A percentile compares a stretch with the other conserved stretches of the same genome.
These are phyloP conservation scores for Protomyces gravidus DNA, from an alignment of 1,139 yeast genomes.

Conservation along the genomic window DNA sequence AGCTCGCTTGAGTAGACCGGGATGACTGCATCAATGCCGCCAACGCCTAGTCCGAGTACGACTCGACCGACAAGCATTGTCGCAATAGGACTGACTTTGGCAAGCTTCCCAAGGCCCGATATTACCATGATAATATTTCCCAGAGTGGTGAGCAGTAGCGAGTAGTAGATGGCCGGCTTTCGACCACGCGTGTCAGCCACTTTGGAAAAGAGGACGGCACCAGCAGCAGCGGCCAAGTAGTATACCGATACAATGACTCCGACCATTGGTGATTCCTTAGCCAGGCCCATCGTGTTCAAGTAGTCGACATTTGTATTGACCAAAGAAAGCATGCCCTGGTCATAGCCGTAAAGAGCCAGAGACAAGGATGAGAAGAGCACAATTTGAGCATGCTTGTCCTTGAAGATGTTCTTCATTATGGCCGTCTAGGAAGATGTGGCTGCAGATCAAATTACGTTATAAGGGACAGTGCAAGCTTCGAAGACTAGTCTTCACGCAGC, in stretches of 20 bases:
- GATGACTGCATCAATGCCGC: slow-evolving; percentile 24
- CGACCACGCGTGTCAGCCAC: slow-evolving; percentile 22
- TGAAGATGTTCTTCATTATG: background rate
- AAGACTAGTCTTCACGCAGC: too few relatives aligned
- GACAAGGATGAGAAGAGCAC: slow-evolving; percentile 12
- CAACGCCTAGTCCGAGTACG: slow-evolving; percentile 21
- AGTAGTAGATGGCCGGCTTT: slow-evolving; percentile 15
- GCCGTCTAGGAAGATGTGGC: too few relatives aligned
- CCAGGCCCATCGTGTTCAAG: slow-evolving; percentile 14
- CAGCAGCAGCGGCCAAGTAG: slow-evolving; percentile 24
- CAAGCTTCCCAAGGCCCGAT: slow-evolving; percentile 5
- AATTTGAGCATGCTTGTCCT: background rate
- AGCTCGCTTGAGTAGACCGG: slow-evolving; percentile 21
- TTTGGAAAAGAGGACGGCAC: slow-evolving; percentile 15
- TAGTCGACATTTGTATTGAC: slow-evolving; percentile 24
- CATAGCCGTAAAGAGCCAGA: slow-evolving; percentile 22
- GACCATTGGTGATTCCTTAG: slow-evolving; percentile 16
- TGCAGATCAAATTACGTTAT: too few relatives aligned
- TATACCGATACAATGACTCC: slow-evolving; percentile 23
- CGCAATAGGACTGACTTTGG: slow-evolving; percentile 13
- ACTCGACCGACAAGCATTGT: slow-evolving; percentile 21
- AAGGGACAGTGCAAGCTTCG: too few relatives aligned
- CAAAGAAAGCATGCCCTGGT: slow-evolving; percentile 26
- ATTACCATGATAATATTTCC: slow-evolving; percentile 21
- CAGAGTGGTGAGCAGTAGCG: slow-evolving; percentile 11